Conservation (phyloP, 768 basidiomycete species). For the Fomitopsis serialis region DNA sequence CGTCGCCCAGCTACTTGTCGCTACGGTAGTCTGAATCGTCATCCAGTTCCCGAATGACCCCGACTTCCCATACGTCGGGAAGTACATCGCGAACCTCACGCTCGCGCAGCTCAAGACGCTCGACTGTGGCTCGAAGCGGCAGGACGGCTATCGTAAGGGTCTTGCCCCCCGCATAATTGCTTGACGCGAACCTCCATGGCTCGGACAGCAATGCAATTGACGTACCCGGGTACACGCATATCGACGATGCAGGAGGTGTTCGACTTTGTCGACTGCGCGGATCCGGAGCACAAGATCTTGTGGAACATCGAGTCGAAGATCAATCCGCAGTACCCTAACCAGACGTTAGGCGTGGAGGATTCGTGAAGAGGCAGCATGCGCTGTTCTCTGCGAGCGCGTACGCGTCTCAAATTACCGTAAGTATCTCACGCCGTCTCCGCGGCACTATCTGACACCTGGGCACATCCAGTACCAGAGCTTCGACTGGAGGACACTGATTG, state of each 20-base stretch:
- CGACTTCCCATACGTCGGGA: constrained; percentile 71
- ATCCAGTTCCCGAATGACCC: constrained; percentile 51
- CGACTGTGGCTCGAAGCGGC: constrained; percentile 72
- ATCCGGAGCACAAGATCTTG: constrained; percentile 51
- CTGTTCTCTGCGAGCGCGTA: constrained; percentile 58
- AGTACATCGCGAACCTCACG: constrained; percentile 71
- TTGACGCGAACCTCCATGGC: not conserved
- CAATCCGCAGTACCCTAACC: constrained; percentile 45
- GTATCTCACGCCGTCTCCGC: constrained; percentile 11
- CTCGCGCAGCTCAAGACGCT: constrained; percentile 74
- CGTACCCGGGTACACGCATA: constrained; percentile 64
- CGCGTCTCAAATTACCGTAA: constrained; percentile 55
- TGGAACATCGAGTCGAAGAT: constrained; percentile 84
- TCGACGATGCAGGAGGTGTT: constrained; percentile 74
- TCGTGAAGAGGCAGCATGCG: constrained; percentile 57
- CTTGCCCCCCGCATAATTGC: constrained; percentile 1
- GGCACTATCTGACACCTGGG: not conserved
- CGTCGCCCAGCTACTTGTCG: constrained; percentile 15
- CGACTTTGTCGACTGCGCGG: constrained; percentile 69
- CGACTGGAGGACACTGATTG: constrained; percentile 72
- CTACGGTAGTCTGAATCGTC: not conserved
- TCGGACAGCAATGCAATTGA: constrained; percentile 50
- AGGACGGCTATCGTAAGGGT: constrained; percentile 49
- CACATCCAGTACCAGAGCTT: constrained; percentile 69
- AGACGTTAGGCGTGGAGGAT: constrained; percentile 52